phyloP scores from a whole-genome alignment of 2,329 filamentous ascomycete species.

The Chalaropsis ovoidea region DNA sequence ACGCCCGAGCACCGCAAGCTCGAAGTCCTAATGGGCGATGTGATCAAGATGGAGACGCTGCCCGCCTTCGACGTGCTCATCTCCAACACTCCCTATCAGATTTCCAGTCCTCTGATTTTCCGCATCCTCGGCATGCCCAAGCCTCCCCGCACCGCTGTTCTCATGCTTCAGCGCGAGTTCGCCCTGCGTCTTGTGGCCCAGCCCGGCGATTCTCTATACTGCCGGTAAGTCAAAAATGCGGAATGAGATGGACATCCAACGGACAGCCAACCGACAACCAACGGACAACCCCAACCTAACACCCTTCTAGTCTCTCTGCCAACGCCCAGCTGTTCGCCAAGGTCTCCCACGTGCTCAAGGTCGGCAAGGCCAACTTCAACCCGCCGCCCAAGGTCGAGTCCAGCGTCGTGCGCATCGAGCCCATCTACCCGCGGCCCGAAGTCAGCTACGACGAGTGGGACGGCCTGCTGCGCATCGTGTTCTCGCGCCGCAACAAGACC shows the following conservation, averaged over 20 bases:
- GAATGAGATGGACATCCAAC: neutral
- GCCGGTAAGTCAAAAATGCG: conserved; percentile 37
- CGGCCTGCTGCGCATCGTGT: conserved; percentile 65
- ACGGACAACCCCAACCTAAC: conserved; percentile 8
- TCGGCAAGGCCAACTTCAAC: conserved; percentile 92
- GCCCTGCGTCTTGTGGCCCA: conserved; percentile 80
- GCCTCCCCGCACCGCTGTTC: conserved; percentile 70
- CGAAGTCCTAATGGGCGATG: conserved; percentile 82
- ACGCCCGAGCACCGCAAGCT: conserved; percentile 74
- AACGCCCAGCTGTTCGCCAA: conserved; percentile 82
- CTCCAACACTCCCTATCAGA: conserved; percentile 59
- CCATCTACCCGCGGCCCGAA: conserved; percentile 67
- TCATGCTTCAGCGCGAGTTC: conserved; percentile 97
- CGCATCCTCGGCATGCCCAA: conserved; percentile 73
- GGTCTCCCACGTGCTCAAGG: conserved; percentile 71
- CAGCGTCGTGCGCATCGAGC: conserved; percentile 80
- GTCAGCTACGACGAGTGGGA: conserved; percentile 96
- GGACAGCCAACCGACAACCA: neutral
- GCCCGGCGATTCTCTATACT: conserved; percentile 81
- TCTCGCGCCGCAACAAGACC: conserved; percentile 77
- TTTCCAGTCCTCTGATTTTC: conserved; percentile 86
- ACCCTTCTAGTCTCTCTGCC: conserved; percentile 52
- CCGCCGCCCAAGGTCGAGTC: conserved; percentile 89
- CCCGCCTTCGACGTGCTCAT: conserved; percentile 74
- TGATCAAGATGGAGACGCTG: conserved; percentile 72